A percentile compares a stretch with the other conserved stretches of the same genome.
Conservation (phyloP, 2,329 filamentous ascomycete species). For the Sclerotinia trifoliorum region DNA sequence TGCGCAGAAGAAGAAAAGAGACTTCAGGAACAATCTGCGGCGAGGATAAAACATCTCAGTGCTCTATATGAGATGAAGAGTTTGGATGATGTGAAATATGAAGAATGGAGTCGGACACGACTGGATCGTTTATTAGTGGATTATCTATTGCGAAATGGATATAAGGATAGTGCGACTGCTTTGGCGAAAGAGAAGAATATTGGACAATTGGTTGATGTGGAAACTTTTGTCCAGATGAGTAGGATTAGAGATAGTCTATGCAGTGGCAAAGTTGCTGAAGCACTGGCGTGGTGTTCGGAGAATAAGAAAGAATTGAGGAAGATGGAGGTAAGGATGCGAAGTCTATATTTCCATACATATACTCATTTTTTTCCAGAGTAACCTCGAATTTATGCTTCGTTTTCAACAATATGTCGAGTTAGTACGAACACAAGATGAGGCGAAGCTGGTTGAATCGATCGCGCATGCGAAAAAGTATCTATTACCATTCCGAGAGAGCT, state of each 20-base stretch:
- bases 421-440: slow-evolving; percentile 63
- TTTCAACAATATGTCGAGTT: slow-evolving; percentile 95
- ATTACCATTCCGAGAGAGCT: slow-evolving; percentile 64
- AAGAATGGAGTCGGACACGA: slow-evolving; percentile 79
- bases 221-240: slow-evolving; percentile 81
- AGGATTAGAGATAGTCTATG: slow-evolving; percentile 72
- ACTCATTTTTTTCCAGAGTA: slow-evolving; percentile 52
- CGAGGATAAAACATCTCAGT: slow-evolving; percentile 76
- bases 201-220: slow-evolving; percentile 79
- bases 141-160: slow-evolving; percentile 83
- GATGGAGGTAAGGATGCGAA: slow-evolving; percentile 61
- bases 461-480: slow-evolving; percentile 81
- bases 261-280: slow-evolving; percentile 70
- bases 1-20: slow-evolving; percentile 77
- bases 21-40: slow-evolving; percentile 72
- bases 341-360: background rate
- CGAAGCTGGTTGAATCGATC: slow-evolving; percentile 73
- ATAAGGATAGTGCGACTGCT: slow-evolving; percentile 70
- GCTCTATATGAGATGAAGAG: slow-evolving; percentile 77
- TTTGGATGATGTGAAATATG: slow-evolving; percentile 89
- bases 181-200: slow-evolving; percentile 75
- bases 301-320: slow-evolving; percentile 92
- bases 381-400: slow-evolving; percentile 88
- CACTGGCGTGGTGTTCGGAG: slow-evolving; percentile 85
- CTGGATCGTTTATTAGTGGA: slow-evolving; percentile 88